Evolutionary conservation across 2,329 filamentous ascomycete genomes (phyloP).

Genomic region (Acarospora socialis): DNA sequence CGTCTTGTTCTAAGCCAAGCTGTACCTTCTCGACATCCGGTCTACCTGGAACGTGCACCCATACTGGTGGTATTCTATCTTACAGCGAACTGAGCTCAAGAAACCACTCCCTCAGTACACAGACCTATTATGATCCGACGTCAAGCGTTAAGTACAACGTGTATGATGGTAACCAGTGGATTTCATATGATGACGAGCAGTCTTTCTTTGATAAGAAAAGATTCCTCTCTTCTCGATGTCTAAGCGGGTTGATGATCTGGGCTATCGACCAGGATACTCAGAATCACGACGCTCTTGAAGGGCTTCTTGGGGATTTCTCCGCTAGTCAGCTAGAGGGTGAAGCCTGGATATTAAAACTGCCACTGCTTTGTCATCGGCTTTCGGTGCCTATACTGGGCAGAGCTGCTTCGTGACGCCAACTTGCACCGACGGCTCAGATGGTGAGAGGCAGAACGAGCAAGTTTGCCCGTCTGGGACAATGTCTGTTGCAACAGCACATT

Average conservation of each 20-base stretch:
- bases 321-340: conserved; percentile 4
- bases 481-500: conserved; percentile 11
- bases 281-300: conserved; percentile 14
- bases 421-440: conserved; percentile 15
- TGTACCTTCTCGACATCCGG: conserved; percentile 13
- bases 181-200: conserved; percentile 12
- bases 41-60: conserved; percentile 13
- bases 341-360: conserved; percentile 3
- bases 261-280: conserved; percentile 19
- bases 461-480: conserved; percentile 14
- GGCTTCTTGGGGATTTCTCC: conserved; percentile 14
- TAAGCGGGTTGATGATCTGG: conserved; percentile 19
- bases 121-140: conserved; percentile 5
- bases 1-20: conserved; percentile 12
- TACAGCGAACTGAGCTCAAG: conserved; percentile 3
- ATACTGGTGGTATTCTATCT: conserved; percentile 10
- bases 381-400: conserved; percentile 17
- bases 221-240: conserved; percentile 17
- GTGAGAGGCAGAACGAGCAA: conserved; percentile 12
- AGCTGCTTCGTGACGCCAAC: conserved; percentile 17
- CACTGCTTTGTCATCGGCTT: conserved; percentile 10
- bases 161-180: conserved; percentile 4
- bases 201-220: conserved; percentile 16
- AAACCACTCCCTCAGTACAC: conserved; percentile 3
- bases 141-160: conserved; percentile 3